Percentiles rank a stretch among this genome's conserved stretches.
These are phyloP conservation scores for Corchorus olitorius DNA, from an alignment of 345 rosid genomes.

Conservation along the genomic window DNA sequence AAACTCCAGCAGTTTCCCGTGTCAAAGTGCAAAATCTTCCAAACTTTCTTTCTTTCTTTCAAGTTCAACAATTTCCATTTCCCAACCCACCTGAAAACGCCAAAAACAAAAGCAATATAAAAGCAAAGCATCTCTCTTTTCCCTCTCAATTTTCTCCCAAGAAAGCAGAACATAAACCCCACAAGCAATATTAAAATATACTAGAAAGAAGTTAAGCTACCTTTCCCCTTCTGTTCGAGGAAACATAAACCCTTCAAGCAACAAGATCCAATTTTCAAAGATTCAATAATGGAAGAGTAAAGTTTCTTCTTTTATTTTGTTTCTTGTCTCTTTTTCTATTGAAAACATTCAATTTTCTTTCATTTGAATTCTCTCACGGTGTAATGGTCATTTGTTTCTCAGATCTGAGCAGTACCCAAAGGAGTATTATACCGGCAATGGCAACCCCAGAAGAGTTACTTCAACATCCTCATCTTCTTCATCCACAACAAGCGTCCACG, in stretches of 20 bases:
- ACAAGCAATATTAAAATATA: neutral
- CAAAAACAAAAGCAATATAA: neutral
- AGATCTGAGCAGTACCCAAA: conserved; percentile 66
- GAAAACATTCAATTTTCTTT: neutral
- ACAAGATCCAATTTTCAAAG: neutral
- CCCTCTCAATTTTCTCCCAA: neutral
- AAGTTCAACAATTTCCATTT: neutral
- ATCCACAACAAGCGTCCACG: conserved; percentile 86
- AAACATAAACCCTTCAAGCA: conserved; percentile 1
- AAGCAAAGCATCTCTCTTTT: conserved; percentile 22
- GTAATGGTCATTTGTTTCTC: neutral
- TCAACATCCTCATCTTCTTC: conserved; percentile 33
- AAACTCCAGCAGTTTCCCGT: neutral
- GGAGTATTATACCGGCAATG: conserved; percentile 28
- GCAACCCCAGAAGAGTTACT: conserved; percentile 31
- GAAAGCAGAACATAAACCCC: conserved; percentile 11
- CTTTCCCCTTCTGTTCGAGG: conserved; percentile 9
- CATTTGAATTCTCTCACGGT: neutral
- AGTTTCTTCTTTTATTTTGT: conserved; percentile 14
- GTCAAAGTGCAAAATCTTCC: neutral
- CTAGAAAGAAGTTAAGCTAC: neutral
- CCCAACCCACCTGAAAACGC: neutral
- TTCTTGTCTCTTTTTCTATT: neutral
- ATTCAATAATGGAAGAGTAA: conserved; percentile 51
- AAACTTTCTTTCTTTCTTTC: neutral